phyloP scores from a whole-genome alignment of 78 protist genomes.

The Dictyostelium brefeldianum region DNA sequence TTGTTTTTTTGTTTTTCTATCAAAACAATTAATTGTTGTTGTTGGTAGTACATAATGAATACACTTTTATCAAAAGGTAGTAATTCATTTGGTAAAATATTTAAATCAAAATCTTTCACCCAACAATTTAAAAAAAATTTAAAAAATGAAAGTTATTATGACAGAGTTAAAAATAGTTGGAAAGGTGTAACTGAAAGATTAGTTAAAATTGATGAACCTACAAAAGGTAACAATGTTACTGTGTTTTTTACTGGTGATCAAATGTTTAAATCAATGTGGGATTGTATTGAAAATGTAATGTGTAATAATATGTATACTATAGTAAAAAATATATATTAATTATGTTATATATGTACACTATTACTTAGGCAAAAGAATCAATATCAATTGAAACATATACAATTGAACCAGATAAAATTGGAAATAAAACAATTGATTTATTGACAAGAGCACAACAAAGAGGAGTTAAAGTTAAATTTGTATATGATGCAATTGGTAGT shows the following conservation, averaged over 20 bases:
- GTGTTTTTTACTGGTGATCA: slow-evolving; percentile 66
- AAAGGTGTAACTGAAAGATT: neutral
- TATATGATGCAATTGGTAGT: slow-evolving; percentile 79
- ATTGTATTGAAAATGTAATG: slow-evolving; percentile 51
- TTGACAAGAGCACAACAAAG: slow-evolving; percentile 56
- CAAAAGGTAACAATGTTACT: slow-evolving; percentile 57
- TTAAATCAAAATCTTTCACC: slow-evolving; percentile 1
- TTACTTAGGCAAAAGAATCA: slow-evolving; percentile 76
- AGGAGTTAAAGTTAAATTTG: slow-evolving; percentile 67
- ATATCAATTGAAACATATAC: slow-evolving; percentile 70
- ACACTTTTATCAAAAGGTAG: neutral
- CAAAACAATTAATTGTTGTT: too few species aligned
- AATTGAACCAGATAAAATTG: slow-evolving; percentile 73
- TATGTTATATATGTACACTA: neutral
- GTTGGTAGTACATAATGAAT: neutral
- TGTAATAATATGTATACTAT: neutral
- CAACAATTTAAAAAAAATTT: slow-evolving; percentile 3
- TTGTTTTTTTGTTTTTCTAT: neutral
- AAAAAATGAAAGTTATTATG: neutral
- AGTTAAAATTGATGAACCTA: slow-evolving; percentile 1
- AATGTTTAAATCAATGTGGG: slow-evolving; percentile 69
- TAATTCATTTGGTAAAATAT: neutral
- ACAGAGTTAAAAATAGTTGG: slow-evolving; percentile 2
- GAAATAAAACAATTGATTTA: slow-evolving; percentile 44
- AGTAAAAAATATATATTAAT: neutral